phyloP scores from a whole-genome alignment of 441 rosid species.

The Rhodomyrtus psidioides region DNA sequence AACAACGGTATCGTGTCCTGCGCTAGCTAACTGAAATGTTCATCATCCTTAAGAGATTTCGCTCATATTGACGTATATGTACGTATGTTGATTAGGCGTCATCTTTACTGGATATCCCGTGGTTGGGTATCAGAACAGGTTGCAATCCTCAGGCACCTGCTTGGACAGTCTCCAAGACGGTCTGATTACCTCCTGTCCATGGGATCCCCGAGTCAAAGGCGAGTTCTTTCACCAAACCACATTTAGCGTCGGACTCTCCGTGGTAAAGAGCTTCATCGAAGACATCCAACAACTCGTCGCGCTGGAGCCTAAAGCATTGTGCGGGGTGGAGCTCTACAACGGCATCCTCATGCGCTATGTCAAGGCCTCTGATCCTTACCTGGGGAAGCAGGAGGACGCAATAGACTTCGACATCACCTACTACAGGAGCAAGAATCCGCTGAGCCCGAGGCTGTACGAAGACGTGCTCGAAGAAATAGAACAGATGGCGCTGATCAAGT shows the following conservation, averaged over 20 bases:
- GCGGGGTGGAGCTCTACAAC: slow-evolving; percentile 46
- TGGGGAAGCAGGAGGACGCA: slow-evolving; percentile 60
- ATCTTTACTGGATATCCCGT: slow-evolving; percentile 58
- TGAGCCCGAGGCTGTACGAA: slow-evolving; percentile 36
- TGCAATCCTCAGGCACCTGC: slow-evolving; percentile 72
- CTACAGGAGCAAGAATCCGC: slow-evolving; percentile 45
- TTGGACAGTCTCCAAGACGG: slow-evolving; percentile 44
- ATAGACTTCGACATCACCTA: slow-evolving; percentile 53
- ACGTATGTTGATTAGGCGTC: slow-evolving; percentile 13
- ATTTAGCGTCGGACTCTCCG: slow-evolving; percentile 37
- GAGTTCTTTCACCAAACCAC: slow-evolving; percentile 57
- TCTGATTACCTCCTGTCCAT: slow-evolving; percentile 46
- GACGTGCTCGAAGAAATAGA: slow-evolving; percentile 68
- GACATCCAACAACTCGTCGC: slow-evolving; percentile 51
- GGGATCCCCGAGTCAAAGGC: slow-evolving; percentile 65
- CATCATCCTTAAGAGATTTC: background rate
- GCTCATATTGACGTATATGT: background rate
- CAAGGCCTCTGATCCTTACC: slow-evolving; percentile 45
- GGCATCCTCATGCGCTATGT: slow-evolving; percentile 75
- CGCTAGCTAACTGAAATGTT: background rate
- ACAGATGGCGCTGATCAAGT: slow-evolving; percentile 63
- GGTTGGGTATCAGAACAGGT: slow-evolving; percentile 47
- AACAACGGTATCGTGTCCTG: slow-evolving; percentile 26
- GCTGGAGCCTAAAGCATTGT: slow-evolving; percentile 31
- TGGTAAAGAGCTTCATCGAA: slow-evolving; percentile 39